Base-by-base conservation (phyloP, 2,329 filamentous ascomycete genomes). In the Verticillium longisporum region DNA sequence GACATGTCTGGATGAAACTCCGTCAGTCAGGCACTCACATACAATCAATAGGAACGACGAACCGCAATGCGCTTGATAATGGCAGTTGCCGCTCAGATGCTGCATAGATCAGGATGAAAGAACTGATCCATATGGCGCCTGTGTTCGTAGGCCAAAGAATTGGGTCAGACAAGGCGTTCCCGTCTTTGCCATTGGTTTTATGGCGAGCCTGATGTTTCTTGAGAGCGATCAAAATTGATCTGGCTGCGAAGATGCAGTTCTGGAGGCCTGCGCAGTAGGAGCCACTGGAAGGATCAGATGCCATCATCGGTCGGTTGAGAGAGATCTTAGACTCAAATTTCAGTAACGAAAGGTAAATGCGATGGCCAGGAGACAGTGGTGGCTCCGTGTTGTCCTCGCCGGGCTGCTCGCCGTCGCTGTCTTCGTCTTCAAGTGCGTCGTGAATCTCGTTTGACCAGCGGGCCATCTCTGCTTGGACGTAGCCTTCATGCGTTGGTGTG, bases 391-490 rank as follows among this genome's bases (percentile, higher is more conserved):
- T 50, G 45, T 18, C 45, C 45, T 50, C 45, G 11, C 66, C 66
- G 0, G 58, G 32, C 7, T 55, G 9, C 1, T 67, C 66, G 0
- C 41, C 57, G 0, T 64, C 45, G 1, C 72, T 70, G 1, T 34
- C 45, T 15, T 75, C 72, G 3, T 74, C 73, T 56, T 81, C 77
- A 0, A 78, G 73, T 0, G 77, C 74, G n/a, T 82, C 79, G 57
- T 83, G 78, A 5, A 82, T 76, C 61, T 83, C 78, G 57, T 83
- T 83, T 67, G 78, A 80, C 80, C 80, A 83, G 53, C 79, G 77
- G 0, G 77, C 73, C 3, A 83, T 69, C 33, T 80, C 78, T 0
- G 79, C 78, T n/a, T 77, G 77, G 0, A 83, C 80, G 14, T 75
- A 73, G 0, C 75, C 74, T 0, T 78, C 74, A 59, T 75, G 72